Base-by-base conservation (phyloP, 1,139 yeast species). In the Scheffersomyces quercinus region DNA sequence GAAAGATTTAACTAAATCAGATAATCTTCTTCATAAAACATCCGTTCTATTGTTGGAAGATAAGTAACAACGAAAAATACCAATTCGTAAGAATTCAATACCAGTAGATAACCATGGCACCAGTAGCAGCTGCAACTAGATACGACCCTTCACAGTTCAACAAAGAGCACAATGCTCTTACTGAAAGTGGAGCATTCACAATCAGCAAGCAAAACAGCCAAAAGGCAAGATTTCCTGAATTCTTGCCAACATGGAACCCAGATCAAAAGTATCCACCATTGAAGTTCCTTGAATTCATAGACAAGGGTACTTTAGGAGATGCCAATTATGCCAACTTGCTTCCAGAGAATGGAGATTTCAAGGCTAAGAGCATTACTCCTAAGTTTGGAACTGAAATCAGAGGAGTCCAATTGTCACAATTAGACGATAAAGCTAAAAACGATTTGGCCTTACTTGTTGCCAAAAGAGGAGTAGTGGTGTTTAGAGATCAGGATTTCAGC, bases 401-500 rank as follows among this genome's bases (percentile, higher is more conserved):
- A 12, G 65, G 65, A 1, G 36, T 61, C 11, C 67, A 62, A 42
- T 52, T 64, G 40, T 59, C 65, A 6, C 46, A 50, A 12, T 55
- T 64, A 40, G 41, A 46, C 13, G 53, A 59, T 40, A 53, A 43
- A 3, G 68, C 55, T 4, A 63, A 66, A 41, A 61, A 66, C 42
- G 74, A 68, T 37, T 57, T 68, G 43, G 70, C 73, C 0, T 55
- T 62, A 20, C 54, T 65, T 12, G 66, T 65, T 5, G 69, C 71
- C 13, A 59, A 65, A 44, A 51, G 72, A 45, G 73, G 73, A 20
- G 72, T 68, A 14, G 62, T 63, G 13, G 56, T 65, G 5, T 68
- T 68, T 51, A 53, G 69, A 34, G 59, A 66, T 46, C 74, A 68
- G 48, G 68, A 68, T 46, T 64, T 67, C 38, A 60, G 62, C 28